Evolutionary conservation across 2,329 filamentous ascomycete species (phyloP), one percentile per base, ranked within the genome.

Genomic region (Aspergillus candidus): DNA sequence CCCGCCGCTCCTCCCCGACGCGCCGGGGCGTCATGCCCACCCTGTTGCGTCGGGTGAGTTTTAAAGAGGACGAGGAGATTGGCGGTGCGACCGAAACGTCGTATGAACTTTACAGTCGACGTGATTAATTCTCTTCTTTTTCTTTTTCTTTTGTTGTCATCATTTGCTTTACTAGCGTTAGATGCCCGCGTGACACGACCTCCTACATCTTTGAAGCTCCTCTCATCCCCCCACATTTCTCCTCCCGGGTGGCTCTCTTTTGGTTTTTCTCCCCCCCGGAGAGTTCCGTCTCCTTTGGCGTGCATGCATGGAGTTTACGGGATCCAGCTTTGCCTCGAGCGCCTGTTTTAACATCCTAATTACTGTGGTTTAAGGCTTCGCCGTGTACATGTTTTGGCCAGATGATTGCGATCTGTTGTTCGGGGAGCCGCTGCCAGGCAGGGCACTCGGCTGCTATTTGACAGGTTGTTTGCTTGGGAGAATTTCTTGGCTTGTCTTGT

Each of bases 21-120:
- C 61, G 65, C 17, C 56, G 61, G 31, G 48, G 55, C 14, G 53
- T 59, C 27, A 55, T 69, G 46, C 65, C 65, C 7, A 60, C 59
- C 1, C 53, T 69, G 14, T 56, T 68, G 18, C 65, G 66, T 7
- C 57, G 59, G 13, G 64, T 67, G 35, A 66, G 64, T 41, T 63
- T 65, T 45, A 69, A 67, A 47, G 63, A 67, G 43, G 67, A 70
- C 45, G 67, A 70, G 50, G 68, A 70, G 52, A 38, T 47, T 4
- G 58, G 56, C 18, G 52, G 51, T 12, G 46, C 54, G 14, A 58
- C 56, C 29, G 66, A 68, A 44, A 62, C 60, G 35, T 65, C 62
- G n/a, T 69, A 66, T 44, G 66, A 70, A 54, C 60, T 66, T 31
- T 55, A 54, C 45, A 59, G 57, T 43, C 61, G 61, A 42, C 58